phyloP scores from a whole-genome alignment of 495 filamentous ascomycete species.

The Podospora pseudopauciseta region DNA sequence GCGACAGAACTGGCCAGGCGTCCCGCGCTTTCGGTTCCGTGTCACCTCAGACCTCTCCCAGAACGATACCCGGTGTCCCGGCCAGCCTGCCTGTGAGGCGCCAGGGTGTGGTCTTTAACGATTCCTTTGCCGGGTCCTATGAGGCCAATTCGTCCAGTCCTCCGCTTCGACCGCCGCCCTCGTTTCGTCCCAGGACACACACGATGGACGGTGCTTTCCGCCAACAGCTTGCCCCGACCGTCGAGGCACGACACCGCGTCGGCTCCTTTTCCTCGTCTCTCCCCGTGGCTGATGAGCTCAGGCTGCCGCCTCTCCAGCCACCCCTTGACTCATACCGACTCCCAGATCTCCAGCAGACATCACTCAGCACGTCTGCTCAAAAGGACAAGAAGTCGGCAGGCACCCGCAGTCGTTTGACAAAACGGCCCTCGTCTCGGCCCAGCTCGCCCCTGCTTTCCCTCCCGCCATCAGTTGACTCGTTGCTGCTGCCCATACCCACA shows the following conservation, averaged over 20 bases:
- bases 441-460: constrained; percentile 46
- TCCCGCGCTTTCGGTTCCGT: constrained; percentile 32
- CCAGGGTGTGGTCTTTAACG: constrained; percentile 52
- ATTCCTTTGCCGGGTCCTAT: constrained; percentile 41
- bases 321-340: constrained; percentile 41
- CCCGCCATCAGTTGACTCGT: constrained; percentile 50
- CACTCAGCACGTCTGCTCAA: constrained; percentile 22
- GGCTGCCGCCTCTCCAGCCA: constrained; percentile 29
- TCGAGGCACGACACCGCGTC: constrained; percentile 47
- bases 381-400: constrained; percentile 44
- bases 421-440: constrained; percentile 47
- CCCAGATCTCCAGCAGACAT: constrained; percentile 33
- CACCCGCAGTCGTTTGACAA: constrained; percentile 43
- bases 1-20: constrained; percentile 26
- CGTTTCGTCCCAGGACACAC: constrained; percentile 48
- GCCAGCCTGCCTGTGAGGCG: constrained; percentile 32
- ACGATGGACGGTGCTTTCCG: constrained; percentile 51
- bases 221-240: constrained; percentile 36
- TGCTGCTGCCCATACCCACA: constrained; percentile 55
- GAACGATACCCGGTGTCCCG: constrained; percentile 38
- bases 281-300: constrained; percentile 39
- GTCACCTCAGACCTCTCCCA: constrained; percentile 44
- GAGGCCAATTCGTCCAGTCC: constrained; percentile 40
- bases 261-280: constrained; percentile 54
- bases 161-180: constrained; percentile 30